Evolutionary conservation across 164 flowering plant species (phyloP), one percentile per base, ranked within the genome.

Genomic region (Cinnamomum micranthum): DNA sequence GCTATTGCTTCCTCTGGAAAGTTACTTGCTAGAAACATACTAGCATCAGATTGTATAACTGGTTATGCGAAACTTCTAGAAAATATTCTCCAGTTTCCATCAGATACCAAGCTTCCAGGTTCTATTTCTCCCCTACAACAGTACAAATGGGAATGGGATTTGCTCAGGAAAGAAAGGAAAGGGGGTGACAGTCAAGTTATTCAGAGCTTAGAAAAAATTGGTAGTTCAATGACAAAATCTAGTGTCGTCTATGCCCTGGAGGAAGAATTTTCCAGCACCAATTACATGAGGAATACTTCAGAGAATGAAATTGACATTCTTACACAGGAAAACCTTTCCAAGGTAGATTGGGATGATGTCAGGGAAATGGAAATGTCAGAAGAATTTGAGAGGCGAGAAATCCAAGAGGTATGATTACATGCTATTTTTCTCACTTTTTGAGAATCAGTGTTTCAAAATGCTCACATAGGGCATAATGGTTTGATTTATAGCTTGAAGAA

Each of bases 31-130:
- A 89, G 84, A 83, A 91, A 90, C 84, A 85, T 96, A 85, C 76
- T 89, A 75, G 95, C 99, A 76, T 87, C 84, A 72, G 95, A 94
- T 67, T 92, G 95, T 79, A 79, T 91, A 50, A 79, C 75, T 79
- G 88, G 88, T 74, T 96, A 85, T 87, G 97, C 94, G 72, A 86
- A 76, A 51, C 87, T 96, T 74, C 67, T 96, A 76, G 95, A 92
- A 81, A 85, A 85, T 83, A 76, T 90, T 15, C 66, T 94, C 63
- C 82, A 82, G 78, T 91, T 96, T 69, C 95, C 99, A 55, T 94
- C 99, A 78, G 94, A 91, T 89, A 83, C 81, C 47, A 70, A 78
- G 72, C 85, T 92, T 66, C 98, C 99, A 12, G 76, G 75, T 65
- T 81, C 85, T 60, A 33, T 78, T 76, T 83, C 92, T 76, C 82